Evolutionary conservation across 345 rosid genomes (phyloP).

Genomic region (Rubroshorea leprosula): DNA sequence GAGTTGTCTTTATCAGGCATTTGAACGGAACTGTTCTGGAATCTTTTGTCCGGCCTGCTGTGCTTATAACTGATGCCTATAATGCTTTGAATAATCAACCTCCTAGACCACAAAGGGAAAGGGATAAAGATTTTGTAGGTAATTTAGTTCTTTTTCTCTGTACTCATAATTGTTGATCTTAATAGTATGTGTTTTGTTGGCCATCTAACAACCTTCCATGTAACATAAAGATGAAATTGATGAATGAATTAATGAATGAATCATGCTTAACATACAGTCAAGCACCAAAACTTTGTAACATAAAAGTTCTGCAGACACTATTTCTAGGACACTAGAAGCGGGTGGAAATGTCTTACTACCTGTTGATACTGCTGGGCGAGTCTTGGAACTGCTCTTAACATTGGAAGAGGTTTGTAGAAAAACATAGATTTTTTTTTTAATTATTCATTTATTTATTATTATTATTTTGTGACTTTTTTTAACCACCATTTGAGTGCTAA

Average conservation of each 20-base stretch:
- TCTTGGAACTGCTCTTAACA: slow-evolving; percentile 81
- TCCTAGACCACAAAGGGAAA: slow-evolving; percentile 76
- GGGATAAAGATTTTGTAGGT: slow-evolving; percentile 84
- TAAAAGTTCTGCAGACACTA: slow-evolving; percentile 28
- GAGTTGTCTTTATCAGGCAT: slow-evolving; percentile 53
- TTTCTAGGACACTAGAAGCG: slow-evolving; percentile 65
- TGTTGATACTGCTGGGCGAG: slow-evolving; percentile 88
- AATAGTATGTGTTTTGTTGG: neutral
- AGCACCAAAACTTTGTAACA: neutral
- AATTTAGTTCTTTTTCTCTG: slow-evolving; percentile 5
- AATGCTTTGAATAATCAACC: slow-evolving; percentile 84
- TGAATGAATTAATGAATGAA: neutral
- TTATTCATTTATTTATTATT: neutral
- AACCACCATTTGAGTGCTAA: neutral
- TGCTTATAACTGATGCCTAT: slow-evolving; percentile 88
- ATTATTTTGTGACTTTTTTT: neutral
- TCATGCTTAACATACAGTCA: neutral
- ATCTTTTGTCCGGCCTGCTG: slow-evolving; percentile 94
- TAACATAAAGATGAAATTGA: too few relatives aligned
- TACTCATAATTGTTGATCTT: neutral
- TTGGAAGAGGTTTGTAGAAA: slow-evolving; percentile 69
- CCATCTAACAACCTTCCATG: neutral
- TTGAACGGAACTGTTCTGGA: slow-evolving; percentile 91
- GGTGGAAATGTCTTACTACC: slow-evolving; percentile 94
- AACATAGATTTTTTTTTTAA: neutral